Evolutionary conservation across 1,139 yeast genomes (phyloP).

Genomic region (Geotrichum klebahnii): DNA sequence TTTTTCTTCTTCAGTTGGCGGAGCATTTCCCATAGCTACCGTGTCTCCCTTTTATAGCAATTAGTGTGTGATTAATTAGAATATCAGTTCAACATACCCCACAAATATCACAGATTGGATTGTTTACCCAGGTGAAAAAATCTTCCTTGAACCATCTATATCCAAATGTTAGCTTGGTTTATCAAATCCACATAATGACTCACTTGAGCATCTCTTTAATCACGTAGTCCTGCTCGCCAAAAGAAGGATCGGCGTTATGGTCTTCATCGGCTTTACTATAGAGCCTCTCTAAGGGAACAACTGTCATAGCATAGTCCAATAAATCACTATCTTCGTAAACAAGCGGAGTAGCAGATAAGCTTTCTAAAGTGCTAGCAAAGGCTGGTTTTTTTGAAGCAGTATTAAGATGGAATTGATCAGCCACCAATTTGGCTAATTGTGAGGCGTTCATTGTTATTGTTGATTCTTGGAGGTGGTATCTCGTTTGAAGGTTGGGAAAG

Average conservation of each 20-base stretch:
- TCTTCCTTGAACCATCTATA: conserved; percentile 66
- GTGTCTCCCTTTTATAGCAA: conserved; percentile 37
- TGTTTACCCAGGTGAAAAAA: conserved; percentile 80
- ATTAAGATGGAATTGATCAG: neutral
- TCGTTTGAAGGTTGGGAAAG: no score
- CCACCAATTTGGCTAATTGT: conserved; percentile 3
- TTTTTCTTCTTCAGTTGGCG: conserved; percentile 45
- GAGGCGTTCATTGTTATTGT: neutral
- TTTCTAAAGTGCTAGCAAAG: conserved; percentile 3
- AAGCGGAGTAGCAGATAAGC: conserved; percentile 30
- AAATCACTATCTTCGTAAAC: conserved; percentile 39
- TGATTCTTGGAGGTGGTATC: no score
- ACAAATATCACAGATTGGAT: conserved; percentile 61
- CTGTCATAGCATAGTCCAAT: conserved; percentile 40
- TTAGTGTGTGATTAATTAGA: conserved; percentile 21
- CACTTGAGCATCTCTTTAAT: conserved; percentile 56
- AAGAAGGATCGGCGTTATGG: conserved; percentile 34
- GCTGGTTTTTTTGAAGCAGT: conserved; percentile 9
- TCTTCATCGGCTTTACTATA: conserved; percentile 42
- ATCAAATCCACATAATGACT: neutral
- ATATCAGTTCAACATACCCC: conserved; percentile 38
- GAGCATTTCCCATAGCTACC: conserved; percentile 36
- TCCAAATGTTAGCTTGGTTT: neutral
- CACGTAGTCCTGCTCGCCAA: conserved; percentile 63
- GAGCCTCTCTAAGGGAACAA: conserved; percentile 40